Percentiles rank a stretch among this genome's conserved stretches.
phyloP scores from a whole-genome alignment of 345 rosid genomes.

The Lagerstroemia speciosa region DNA sequence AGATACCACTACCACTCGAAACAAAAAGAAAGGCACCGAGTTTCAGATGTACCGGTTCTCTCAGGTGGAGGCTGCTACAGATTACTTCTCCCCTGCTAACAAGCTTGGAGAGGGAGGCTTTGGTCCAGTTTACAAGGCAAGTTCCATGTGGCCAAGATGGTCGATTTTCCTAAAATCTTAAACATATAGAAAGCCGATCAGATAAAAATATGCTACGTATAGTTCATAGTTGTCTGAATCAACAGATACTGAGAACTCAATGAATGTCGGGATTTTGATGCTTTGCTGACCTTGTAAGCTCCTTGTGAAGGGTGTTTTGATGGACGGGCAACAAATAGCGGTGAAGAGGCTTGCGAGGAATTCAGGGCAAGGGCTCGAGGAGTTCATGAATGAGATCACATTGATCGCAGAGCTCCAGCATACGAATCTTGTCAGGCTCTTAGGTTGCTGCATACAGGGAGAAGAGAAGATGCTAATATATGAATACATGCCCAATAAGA shows the following conservation, averaged over 20 bases:
- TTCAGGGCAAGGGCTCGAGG: constrained; percentile 38
- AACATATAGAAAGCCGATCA: too few relatives aligned
- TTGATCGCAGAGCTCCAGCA: constrained; percentile 42
- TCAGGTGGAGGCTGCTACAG: constrained; percentile 19
- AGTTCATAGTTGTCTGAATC: too few relatives aligned
- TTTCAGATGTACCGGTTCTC: constrained; percentile 25
- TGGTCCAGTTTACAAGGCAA: constrained; percentile 38
- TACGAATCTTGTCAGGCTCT: constrained; percentile 30
- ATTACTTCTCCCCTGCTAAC: constrained; percentile 25
- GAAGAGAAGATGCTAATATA: constrained; percentile 41
- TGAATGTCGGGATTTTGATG: neutral
- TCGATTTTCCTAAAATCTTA: neutral
- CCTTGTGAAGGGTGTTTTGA: constrained; percentile 20
- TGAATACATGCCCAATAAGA: constrained; percentile 33
- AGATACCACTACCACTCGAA: neutral
- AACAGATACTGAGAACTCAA: neutral
- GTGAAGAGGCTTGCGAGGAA: constrained; percentile 34
- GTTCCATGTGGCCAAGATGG: neutral
- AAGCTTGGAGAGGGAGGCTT: constrained; percentile 42
- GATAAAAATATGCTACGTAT: too few relatives aligned
- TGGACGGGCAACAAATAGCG: constrained; percentile 31
- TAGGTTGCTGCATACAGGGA: constrained; percentile 35
- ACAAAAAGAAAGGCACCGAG: constrained; percentile 17
- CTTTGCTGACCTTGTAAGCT: neutral
- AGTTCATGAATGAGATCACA: constrained; percentile 41